Conservation (phyloP, 192 early-diverging fungal genomes). For the Allomyces javanicus region DNA sequence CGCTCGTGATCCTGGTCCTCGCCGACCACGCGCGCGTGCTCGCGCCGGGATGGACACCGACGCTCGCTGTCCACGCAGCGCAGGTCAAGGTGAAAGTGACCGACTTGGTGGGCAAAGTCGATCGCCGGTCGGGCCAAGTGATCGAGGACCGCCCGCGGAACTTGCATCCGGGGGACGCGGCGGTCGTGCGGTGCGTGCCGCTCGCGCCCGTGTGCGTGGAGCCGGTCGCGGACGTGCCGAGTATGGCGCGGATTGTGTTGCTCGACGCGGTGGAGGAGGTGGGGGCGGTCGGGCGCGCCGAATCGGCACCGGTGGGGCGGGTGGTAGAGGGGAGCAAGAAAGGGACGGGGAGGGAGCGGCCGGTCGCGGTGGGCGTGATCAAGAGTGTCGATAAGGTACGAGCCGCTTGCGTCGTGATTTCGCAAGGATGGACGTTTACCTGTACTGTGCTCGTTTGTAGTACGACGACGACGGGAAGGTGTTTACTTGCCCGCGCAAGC, state of each 20-base stretch:
- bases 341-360: background rate
- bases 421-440: too few species aligned
- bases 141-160: slow-evolving; percentile 85
- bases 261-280: slow-evolving; percentile 31
- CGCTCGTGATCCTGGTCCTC: slow-evolving; percentile 79
- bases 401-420: too few species aligned
- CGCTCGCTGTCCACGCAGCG: slow-evolving; percentile 88
- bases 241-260: slow-evolving; percentile 89
- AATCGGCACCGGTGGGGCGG: too few species aligned
- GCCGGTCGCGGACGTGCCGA: slow-evolving; percentile 74
- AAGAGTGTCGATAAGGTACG: background rate
- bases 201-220: slow-evolving; percentile 95
- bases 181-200: slow-evolving; percentile 86
- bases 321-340: too few species aligned
- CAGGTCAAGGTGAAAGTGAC: slow-evolving; percentile 90
- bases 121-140: slow-evolving; percentile 86
- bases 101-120: slow-evolving; percentile 82
- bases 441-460: too few species aligned
- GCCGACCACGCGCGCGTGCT: slow-evolving; percentile 72
- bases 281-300: too few species aligned
- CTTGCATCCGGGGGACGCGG: slow-evolving; percentile 84
- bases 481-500: too few species aligned
- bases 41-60: slow-evolving; percentile 72
- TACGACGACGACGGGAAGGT: too few species aligned
- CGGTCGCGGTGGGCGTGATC: background rate